Conservation (phyloP, 345 rosid genomes). For the Sonneratia caseolaris region DNA sequence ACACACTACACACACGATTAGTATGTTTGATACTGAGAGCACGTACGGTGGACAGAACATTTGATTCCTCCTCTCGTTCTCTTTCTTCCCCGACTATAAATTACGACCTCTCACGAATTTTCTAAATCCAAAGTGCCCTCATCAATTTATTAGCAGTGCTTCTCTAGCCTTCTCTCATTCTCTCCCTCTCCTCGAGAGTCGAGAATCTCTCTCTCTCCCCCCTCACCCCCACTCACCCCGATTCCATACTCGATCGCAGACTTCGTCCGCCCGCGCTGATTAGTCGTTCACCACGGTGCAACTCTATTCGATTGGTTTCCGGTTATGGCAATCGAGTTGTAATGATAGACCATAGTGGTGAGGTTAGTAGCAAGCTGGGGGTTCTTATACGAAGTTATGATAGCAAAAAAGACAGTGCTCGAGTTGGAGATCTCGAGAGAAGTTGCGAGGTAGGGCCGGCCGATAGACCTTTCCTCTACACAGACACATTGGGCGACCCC, state of each 20-base stretch:
- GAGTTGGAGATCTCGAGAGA: slow-evolving; percentile 49
- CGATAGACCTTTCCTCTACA: slow-evolving; percentile 44
- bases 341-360: neutral
- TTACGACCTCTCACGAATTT: neutral
- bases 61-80: neutral
- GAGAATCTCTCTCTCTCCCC: neutral
- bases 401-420: slow-evolving; percentile 32
- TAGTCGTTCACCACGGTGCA: neutral
- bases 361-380: slow-evolving; percentile 11
- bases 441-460: slow-evolving; percentile 62
- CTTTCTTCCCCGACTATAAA: neutral
- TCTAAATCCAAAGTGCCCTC: neutral
- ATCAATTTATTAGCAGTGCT: neutral
- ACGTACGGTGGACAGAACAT: neutral
- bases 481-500: slow-evolving; percentile 82
- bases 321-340: neutral
- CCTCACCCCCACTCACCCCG: neutral
- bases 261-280: neutral
- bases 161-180: neutral
- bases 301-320: neutral
- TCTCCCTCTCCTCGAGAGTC: neutral
- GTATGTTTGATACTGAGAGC: no score
- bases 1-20: no score
- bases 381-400: slow-evolving; percentile 50
- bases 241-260: neutral